These are phyloP conservation scores for Miamiensis avidus DNA, from an alignment of 169 alveolate genomes.

Conservation along the genomic window DNA sequence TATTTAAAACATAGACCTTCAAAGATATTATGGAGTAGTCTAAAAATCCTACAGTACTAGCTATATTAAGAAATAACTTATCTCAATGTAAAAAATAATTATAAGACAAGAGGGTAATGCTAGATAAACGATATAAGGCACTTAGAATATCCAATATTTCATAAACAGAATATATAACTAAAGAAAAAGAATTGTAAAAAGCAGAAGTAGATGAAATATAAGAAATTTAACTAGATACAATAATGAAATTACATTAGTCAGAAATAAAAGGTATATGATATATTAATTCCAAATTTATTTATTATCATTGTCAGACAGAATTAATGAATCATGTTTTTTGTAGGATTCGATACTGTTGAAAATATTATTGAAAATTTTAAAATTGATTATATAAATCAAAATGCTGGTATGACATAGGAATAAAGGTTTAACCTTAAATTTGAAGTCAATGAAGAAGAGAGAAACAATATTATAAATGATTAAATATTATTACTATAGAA, in stretches of 20 bases:
- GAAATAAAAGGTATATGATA: conserved; percentile 10
- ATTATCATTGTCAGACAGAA: background rate
- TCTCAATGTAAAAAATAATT: conserved; percentile 2
- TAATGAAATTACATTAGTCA: conserved; percentile 4
- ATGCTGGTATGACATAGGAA: background rate
- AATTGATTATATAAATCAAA: background rate
- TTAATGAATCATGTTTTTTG: background rate
- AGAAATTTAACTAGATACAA: conserved; percentile 15
- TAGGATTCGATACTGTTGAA: conserved; percentile 6
- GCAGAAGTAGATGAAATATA: conserved; percentile 15
- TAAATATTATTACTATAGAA: conserved; percentile 4
- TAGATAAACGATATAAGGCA: conserved; percentile 7
- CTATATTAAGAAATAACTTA: conserved; percentile 11
- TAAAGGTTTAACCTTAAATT: background rate
- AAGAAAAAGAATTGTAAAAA: conserved; percentile 19
- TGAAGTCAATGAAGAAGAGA: background rate
- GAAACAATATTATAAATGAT: conserved; percentile 6
- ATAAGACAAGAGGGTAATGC: conserved; percentile 2
- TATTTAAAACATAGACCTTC: background rate
- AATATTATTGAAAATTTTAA: background rate
- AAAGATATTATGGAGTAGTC: background rate
- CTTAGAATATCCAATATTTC: conserved; percentile 5
- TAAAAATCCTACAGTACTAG: conserved; percentile 1
- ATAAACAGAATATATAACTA: conserved; percentile 12
- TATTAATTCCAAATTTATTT: background rate